Evolutionary conservation across 202 grass and related monocot genomes (phyloP).

Genomic region (Digitaria exilis): DNA sequence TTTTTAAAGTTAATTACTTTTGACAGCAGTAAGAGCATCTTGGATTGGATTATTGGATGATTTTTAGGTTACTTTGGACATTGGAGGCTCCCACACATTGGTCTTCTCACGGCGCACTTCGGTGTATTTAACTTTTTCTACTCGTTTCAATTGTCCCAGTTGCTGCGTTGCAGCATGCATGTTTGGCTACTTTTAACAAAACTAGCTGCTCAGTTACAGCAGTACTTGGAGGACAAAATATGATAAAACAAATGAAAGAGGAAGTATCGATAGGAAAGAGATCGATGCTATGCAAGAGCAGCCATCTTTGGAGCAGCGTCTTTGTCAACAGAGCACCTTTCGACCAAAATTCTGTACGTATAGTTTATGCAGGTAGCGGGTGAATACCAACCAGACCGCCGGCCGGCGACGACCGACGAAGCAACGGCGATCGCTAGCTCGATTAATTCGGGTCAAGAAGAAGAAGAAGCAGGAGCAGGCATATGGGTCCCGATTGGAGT

Average conservation of each 20-base stretch:
- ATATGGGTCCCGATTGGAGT: slow-evolving; percentile 38
- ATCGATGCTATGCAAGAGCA: background rate
- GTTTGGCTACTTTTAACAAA: slow-evolving; percentile 32
- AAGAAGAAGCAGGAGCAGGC: background rate
- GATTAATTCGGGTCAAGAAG: slow-evolving; percentile 40
- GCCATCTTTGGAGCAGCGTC: slow-evolving; percentile 34
- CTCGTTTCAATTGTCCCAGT: background rate
- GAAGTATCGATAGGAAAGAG: background rate
- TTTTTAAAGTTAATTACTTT: background rate
- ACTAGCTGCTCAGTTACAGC: background rate
- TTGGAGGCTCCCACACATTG: background rate
- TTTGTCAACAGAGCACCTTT: slow-evolving; percentile 53
- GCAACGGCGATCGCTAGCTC: background rate
- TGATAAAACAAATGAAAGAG: slow-evolving; percentile 8
- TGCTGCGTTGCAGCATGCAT: too few species aligned
- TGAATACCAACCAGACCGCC: slow-evolving; percentile 16
- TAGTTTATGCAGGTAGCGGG: slow-evolving; percentile 10
- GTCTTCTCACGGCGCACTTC: background rate
- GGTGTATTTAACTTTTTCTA: background rate
- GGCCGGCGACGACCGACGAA: background rate
- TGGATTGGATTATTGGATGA: background rate
- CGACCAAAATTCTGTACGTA: slow-evolving; percentile 36
- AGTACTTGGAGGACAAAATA: background rate
- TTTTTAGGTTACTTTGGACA: slow-evolving; percentile 20
- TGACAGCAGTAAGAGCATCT: background rate